Percentiles rank a stretch among this genome's conserved stretches.
These are phyloP conservation scores for Pichia ethanolica DNA, from an alignment of 805 yeast genomes.

Conservation along the genomic window DNA sequence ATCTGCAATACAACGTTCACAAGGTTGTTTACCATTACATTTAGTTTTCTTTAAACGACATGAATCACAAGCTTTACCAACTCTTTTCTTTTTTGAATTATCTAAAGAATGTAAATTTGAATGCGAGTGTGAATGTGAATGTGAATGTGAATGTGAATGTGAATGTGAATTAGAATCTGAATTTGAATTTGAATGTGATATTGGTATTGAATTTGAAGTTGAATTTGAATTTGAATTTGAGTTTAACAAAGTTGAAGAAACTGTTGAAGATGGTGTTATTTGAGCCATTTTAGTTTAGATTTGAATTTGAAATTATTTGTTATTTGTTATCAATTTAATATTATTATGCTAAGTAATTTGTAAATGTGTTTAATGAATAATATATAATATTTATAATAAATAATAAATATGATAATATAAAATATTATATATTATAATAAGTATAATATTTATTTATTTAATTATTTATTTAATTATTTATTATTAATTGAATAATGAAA, in stretches of 20 bases:
- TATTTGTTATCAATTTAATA: too few species aligned
- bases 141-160: not conserved
- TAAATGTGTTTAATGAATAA: too few species aligned
- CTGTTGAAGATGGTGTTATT: not conserved
- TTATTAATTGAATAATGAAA: too few species aligned
- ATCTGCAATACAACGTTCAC: slow-evolving; percentile 46
- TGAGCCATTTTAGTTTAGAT: not conserved
- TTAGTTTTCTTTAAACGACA: slow-evolving; percentile 58
- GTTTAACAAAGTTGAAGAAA: not conserved
- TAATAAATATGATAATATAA: too few species aligned
- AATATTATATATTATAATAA: too few species aligned
- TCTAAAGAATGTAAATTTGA: not conserved
- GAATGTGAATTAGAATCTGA: not conserved
- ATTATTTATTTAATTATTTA: too few species aligned
- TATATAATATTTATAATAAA: too few species aligned
- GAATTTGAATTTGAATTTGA: not conserved
- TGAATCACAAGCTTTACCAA: slow-evolving; percentile 58
- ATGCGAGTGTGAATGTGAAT: not conserved
- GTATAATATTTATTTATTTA: too few species aligned
- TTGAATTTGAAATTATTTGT: too few species aligned
- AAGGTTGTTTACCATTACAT: slow-evolving; percentile 57
- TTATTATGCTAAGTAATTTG: too few species aligned
- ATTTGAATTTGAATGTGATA: not conserved
- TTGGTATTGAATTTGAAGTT: not conserved
- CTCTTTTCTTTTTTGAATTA: slow-evolving; percentile 38